phyloP scores from a whole-genome alignment of 129 eudicot genomes.

The Centaurea solstitialis region DNA sequence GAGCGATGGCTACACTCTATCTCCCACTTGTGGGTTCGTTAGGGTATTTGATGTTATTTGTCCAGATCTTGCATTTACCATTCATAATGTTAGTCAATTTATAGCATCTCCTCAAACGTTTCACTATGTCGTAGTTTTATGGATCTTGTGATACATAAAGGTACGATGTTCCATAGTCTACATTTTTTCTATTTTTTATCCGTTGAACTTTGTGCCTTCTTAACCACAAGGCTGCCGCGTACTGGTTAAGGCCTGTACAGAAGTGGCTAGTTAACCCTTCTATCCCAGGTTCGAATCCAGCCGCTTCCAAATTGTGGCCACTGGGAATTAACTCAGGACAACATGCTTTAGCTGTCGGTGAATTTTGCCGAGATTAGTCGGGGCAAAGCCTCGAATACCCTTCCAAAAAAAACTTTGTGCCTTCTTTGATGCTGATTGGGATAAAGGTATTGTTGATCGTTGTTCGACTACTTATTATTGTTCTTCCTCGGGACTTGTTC shows the following conservation, averaged over 20 bases:
- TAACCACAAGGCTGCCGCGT: too few relatives aligned
- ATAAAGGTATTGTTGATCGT: neutral
- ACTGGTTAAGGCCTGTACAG: too few relatives aligned
- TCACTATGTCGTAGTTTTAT: conserved; percentile 4
- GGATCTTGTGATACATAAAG: neutral
- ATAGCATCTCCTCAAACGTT: neutral
- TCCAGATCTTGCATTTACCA: neutral
- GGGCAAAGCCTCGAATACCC: too few relatives aligned
- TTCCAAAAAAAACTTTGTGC: too few relatives aligned
- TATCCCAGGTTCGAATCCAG: too few relatives aligned
- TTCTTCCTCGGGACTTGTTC: neutral
- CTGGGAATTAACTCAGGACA: too few relatives aligned
- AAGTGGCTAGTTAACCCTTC: too few relatives aligned
- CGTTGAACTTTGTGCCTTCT: neutral
- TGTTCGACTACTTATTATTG: neutral
- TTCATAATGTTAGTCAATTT: conserved; percentile 20
- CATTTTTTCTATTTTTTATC: neutral
- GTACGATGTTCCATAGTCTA: neutral
- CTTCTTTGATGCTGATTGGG: conserved; percentile 1
- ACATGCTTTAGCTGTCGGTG: too few relatives aligned
- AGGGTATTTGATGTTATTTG: neutral
- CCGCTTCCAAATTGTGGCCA: too few relatives aligned
- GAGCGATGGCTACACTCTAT: neutral
- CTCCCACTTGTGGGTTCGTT: neutral
- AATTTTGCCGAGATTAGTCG: too few relatives aligned